Percentiles rank a stretch among this genome's conserved stretches.
These are phyloP conservation scores for Verticillium isaacii DNA, from an alignment of 2,329 filamentous ascomycete genomes.

Conservation along the genomic window DNA sequence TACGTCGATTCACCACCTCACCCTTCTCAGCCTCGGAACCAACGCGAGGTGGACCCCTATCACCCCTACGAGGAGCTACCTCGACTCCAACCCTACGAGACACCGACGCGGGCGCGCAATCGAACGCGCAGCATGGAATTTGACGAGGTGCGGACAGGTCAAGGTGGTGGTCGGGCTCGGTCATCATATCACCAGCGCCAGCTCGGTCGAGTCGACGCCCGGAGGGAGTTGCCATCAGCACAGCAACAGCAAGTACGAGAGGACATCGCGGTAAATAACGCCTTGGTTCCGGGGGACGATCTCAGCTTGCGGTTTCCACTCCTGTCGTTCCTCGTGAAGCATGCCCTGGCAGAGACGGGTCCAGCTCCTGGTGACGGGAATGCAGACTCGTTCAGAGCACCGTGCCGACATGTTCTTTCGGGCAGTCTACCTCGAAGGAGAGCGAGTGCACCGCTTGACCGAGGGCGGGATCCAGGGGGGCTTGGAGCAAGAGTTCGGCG, in stretches of 20 bases:
- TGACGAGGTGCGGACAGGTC: background rate
- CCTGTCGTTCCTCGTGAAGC: background rate
- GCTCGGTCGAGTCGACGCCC: background rate
- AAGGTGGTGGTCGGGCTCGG: background rate
- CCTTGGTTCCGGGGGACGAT: background rate
- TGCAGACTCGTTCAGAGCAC: background rate
- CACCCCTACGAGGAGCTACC: background rate
- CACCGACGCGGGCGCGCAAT: background rate
- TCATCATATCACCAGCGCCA: background rate
- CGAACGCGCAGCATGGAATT: background rate
- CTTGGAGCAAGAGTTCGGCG: background rate
- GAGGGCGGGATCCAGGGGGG: background rate
- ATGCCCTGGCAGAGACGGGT: background rate
- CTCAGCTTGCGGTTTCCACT: background rate
- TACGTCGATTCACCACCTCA: background rate
- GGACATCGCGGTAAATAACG: background rate
- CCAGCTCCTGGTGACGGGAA: background rate
- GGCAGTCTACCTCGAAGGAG: background rate
- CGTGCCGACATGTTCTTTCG: background rate
- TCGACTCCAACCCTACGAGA: background rate
- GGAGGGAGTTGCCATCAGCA: background rate
- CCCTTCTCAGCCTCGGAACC: background rate
- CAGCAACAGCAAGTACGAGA: background rate
- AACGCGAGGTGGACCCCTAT: background rate
- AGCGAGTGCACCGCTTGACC: background rate